These are phyloP conservation scores for Trichoderma gracile DNA, from an alignment of 2,329 filamentous ascomycete species.

Conservation along the genomic window DNA sequence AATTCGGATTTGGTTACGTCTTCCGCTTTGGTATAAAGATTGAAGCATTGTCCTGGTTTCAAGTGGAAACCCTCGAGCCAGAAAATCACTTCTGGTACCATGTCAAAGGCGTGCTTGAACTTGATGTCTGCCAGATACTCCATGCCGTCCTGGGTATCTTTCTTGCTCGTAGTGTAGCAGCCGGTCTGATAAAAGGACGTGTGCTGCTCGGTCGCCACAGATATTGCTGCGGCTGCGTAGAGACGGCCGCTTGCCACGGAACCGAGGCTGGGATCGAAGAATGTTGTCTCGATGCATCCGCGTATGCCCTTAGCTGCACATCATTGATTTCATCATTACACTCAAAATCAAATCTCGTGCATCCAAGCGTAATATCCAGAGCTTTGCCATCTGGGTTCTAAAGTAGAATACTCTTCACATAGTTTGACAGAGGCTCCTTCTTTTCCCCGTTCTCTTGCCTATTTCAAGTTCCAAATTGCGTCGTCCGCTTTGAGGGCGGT, in stretches of 20 bases:
- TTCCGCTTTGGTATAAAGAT: background rate
- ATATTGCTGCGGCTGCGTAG: background rate
- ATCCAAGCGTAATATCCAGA: background rate
- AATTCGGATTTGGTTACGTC: background rate
- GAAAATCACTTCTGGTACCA: background rate
- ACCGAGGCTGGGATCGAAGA: background rate
- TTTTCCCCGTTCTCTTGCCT: background rate
- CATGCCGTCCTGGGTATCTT: background rate
- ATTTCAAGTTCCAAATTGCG: background rate
- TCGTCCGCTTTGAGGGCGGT: background rate
- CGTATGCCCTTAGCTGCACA: background rate
- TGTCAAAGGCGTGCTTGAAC: background rate
- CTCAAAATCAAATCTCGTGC: background rate
- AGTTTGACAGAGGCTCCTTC: background rate
- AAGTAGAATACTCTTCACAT: background rate
- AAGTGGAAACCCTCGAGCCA: background rate
- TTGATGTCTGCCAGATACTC: background rate
- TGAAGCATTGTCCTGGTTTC: background rate
- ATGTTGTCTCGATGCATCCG: background rate
- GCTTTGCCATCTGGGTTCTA: background rate
- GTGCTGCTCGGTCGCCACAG: background rate
- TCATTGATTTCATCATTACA: background rate
- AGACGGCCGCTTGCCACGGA: background rate
- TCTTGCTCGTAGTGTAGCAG: background rate
- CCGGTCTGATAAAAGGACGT: background rate